Evolutionary conservation across 169 alveolate genomes (phyloP).

Genomic region (Plasmodium malariae): DNA sequence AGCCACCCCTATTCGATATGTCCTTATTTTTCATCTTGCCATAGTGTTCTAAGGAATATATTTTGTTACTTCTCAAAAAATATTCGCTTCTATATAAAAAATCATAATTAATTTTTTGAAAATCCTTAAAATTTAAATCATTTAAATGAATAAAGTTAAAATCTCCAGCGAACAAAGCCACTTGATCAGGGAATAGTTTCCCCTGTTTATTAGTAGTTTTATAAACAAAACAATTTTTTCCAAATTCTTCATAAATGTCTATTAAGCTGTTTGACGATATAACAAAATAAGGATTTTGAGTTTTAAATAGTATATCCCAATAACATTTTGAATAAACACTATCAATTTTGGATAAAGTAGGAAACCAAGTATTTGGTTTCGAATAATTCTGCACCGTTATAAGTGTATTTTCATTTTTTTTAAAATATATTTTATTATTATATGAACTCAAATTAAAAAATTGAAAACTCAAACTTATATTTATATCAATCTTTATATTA

Average conservation of each 20-base stretch:
- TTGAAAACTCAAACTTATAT: slow-evolving; percentile 12
- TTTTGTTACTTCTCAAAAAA: slow-evolving; percentile 7
- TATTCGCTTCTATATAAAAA: slow-evolving; percentile 55
- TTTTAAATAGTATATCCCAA: slow-evolving; percentile 31
- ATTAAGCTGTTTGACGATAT: slow-evolving; percentile 70
- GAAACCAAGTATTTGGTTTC: slow-evolving; percentile 54
- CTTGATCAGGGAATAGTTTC: slow-evolving; percentile 50
- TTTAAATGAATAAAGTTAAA: slow-evolving; percentile 66
- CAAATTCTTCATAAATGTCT: slow-evolving; percentile 23
- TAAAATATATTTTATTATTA: slow-evolving; percentile 54
- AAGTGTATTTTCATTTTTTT: slow-evolving; percentile 25
- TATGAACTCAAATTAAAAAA: slow-evolving; percentile 57
- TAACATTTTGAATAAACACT: slow-evolving; percentile 32
- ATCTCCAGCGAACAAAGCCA: slow-evolving; percentile 50
- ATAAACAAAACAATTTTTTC: slow-evolving; percentile 44
- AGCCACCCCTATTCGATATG: too few species aligned
- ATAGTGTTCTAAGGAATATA: slow-evolving; percentile 22
- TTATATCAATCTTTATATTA: slow-evolving; percentile 26
- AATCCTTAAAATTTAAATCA: slow-evolving; percentile 31
- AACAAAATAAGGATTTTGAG: slow-evolving; percentile 64
- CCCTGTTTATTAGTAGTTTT: slow-evolving; percentile 31
- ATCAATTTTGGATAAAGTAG: slow-evolving; percentile 31
- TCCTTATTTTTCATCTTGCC: slow-evolving; percentile 42
- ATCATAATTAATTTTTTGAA: slow-evolving; percentile 55
- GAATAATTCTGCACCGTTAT: slow-evolving; percentile 46